Base-by-base conservation (phyloP, 108 stramenopile genomes). In the Stephanodiscus triporus region DNA sequence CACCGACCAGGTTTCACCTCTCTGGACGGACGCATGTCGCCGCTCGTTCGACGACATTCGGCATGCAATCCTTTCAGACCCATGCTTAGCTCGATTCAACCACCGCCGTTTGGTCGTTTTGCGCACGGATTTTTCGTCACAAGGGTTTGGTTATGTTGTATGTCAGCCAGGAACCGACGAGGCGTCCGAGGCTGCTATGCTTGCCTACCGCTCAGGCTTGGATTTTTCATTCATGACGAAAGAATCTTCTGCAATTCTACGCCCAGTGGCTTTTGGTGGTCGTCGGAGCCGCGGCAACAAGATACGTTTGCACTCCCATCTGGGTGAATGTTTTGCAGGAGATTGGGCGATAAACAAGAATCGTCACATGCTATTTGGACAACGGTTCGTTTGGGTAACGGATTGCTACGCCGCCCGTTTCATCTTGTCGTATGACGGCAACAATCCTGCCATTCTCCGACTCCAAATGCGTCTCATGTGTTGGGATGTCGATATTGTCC, bases 401-500 rank as follows among this genome's bases (percentile, higher is more conserved):
- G 51, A 53, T 20, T 53, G 51, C 20, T 53, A 22, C 6, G 51
- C 51, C 5, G 20, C 5, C 14, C 24, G 27, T 11, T 57, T 29
- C 16, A 30, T 57, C 5, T n/a, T 26, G 10, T 29, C 27, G 2
- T 26, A 57, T 29, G 27, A 29, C 9, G 24, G 56, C 10, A 30
- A 29, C 9, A 30, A 57, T 3, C 56, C 24, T 3, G 27, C 56
- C 27, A 32, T 57, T 4, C 13, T 13, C 6, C 51, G 23, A n/a
- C n/a, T 53, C 0, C 51, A 53, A 20, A 53, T 53, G 51, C 51
- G 51, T 8, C 23, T 53, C 19, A 53, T 53, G 51, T 53, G 51
- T 8, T 53, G 51, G 51, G 51, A 53, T 8, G 24, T 53, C 27
- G 30, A 57, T 13, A 30, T 57, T 11, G 56, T 29, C 0, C 27